Evolutionary conservation across 306 rosid genomes (phyloP), one percentile per base, ranked within the genome.

Genomic region (Coriaria nepalensis): DNA sequence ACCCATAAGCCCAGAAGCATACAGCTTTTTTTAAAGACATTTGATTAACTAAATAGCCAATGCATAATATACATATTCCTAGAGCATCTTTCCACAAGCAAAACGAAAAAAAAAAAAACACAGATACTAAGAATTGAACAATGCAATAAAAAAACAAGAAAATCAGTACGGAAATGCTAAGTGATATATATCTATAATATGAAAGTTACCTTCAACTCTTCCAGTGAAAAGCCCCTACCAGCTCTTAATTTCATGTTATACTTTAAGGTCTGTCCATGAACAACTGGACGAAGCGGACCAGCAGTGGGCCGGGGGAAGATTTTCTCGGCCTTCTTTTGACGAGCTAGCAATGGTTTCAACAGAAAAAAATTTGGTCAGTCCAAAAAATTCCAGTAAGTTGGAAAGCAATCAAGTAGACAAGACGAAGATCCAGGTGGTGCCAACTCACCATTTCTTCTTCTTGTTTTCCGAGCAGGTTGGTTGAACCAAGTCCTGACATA

Each of bases 221-320:
- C 78, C 20, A 67, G 54, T 44, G 71, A 54, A 47, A 73, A 73
- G 5, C 78, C 78, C 49, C 71, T 64, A 2, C 78, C 78, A 59
- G 73, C 67, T 50, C 78, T 53, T 3, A 68, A 54, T 56, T 73
- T 67, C 74, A 73, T 73, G 70, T 73, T 67, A 10, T 73, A 73
- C 43, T 73, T 73, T 47, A 73, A 37, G 4, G 78, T 73, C 51
- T 73, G 70, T 11, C 70, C 78, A 33, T 60, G 78, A 2, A 73
- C 78, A 47, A 68, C 35, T 4, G 78, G 78, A 6, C 78, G 61
- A 5, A 73, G 71, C 7, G 73, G 61, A 41, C 74, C 74, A 11
- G 70, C 52, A 2, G 73, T 67, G 0, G 78, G 78, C 2, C 70
- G 53, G 9, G 73, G 78, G 35, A 67, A 72, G 42, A 72, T 62